Evolutionary conservation across 2,329 filamentous ascomycete species (phyloP), one percentile per base, ranked within the genome.

Genomic region (Aureobasidium musti): DNA sequence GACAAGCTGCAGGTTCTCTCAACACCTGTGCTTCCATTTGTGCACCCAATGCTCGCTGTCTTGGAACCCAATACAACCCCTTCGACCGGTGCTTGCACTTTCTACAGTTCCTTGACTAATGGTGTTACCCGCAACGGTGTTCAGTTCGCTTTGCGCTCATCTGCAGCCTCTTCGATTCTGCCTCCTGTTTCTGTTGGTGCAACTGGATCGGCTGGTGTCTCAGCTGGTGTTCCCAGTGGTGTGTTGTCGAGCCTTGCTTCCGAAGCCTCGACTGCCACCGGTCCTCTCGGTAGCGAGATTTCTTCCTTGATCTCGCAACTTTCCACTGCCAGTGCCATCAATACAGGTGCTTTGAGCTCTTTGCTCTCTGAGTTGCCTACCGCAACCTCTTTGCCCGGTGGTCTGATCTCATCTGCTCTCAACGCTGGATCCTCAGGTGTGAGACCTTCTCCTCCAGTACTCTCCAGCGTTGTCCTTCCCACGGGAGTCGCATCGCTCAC

Each of bases 271-370:
- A 64, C 61, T 13, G 63, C 63, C 2, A 65, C 63, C n/a, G 63
- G 63, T 4, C 41, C 33, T 14, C 17, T 65, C 30, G 37, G 49
- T 11, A 65, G 63, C 33, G 23, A 65, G 37, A 41, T 65, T 4
- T 65, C 63, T 26, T 65, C 61, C 11, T n/a, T 64, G 21, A 14
- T 53, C 26, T 64, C 61, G 14, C 21, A 33, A 19, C 45, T 64
- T 17, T 43, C 47, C 8, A 64, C 61, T 19, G 61, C 61, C 13
- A 53, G 17, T 10, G 3, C 53, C 2, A 33, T 66, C 30, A 56
- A 59, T 43, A 23, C 63, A 3, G 50, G 50, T 37, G 63, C 63
- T 0, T 35, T 65, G 49, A 65, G 63, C 63, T 65, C 63, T 23
- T 37, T 65, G 50, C 5, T 65, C 28, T 56, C 50, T 2, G 19